phyloP scores from a whole-genome alignment of 176 grass and related monocot genomes.

The Dendrocalamus sinicus region DNA sequence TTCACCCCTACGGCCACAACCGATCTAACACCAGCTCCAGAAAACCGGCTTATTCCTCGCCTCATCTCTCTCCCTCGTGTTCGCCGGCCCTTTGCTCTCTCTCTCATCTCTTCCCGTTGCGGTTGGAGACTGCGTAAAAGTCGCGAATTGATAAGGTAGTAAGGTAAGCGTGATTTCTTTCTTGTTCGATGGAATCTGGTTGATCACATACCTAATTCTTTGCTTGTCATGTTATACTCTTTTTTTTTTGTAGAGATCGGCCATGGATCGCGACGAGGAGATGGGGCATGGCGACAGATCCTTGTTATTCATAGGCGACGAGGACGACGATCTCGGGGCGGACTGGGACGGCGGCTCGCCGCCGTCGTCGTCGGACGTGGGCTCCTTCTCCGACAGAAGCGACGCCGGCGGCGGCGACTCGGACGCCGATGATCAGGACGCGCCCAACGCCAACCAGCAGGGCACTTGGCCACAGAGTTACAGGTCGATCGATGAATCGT shows the following conservation, averaged over 20 bases:
- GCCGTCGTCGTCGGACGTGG: constrained; percentile 35
- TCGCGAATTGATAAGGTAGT: not conserved
- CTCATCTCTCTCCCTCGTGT: not conserved
- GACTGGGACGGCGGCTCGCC: constrained; percentile 45
- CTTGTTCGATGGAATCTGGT: not conserved
- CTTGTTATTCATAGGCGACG: constrained; percentile 67
- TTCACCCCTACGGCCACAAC: not conserved
- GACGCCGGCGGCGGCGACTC: constrained; percentile 1
- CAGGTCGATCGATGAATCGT: constrained; percentile 35
- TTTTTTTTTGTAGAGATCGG: not conserved
- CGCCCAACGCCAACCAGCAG: constrained; percentile 3
- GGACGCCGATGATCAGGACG: not conserved
- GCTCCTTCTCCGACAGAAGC: constrained; percentile 44
- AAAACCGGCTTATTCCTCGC: not conserved
- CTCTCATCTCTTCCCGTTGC: not conserved
- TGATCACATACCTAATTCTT: too few relatives aligned
- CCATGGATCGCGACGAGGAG: not conserved
- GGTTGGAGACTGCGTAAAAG: not conserved
- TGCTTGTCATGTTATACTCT: too few relatives aligned
- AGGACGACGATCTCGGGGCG: constrained; percentile 52
- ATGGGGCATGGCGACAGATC: constrained; percentile 35
- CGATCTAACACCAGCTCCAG: not conserved
- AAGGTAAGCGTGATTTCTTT: not conserved
- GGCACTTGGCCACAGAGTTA: constrained; percentile 71
- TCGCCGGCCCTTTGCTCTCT: too few relatives aligned